Conservation (phyloP, 2,329 filamentous ascomycete species). For the Colletotrichum ledebouriae region DNA sequence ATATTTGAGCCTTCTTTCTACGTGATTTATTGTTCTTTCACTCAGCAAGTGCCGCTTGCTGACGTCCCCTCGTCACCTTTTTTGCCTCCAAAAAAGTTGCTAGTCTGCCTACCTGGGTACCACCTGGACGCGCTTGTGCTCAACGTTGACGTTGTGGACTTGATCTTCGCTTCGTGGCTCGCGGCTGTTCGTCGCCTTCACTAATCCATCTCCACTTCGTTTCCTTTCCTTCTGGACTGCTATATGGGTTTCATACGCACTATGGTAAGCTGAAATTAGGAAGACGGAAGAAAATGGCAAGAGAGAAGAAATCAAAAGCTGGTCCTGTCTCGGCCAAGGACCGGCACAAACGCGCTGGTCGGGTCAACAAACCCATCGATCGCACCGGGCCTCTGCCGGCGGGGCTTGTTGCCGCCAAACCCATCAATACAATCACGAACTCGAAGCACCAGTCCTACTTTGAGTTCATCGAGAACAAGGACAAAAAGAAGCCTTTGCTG, state of each 20-base stretch:
- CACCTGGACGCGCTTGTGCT: constrained; percentile 17
- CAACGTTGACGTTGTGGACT: constrained; percentile 32
- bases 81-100: constrained; percentile 6
- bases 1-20: constrained; percentile 32
- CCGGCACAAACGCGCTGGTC: constrained; percentile 35
- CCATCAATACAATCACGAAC: constrained; percentile 53
- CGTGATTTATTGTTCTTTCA: constrained; percentile 26
- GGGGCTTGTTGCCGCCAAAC: constrained; percentile 54
- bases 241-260: constrained; percentile 16
- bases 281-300: constrained; percentile 40
- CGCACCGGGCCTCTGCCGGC: constrained; percentile 51
- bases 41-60: constrained; percentile 36
- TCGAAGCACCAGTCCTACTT: constrained; percentile 73
- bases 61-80: constrained; percentile 28
- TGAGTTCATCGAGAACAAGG: constrained; percentile 74
- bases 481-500: constrained; percentile 75
- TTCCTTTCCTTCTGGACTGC: constrained; percentile 13
- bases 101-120: not conserved
- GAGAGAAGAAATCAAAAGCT: constrained; percentile 41
- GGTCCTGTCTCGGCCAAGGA: constrained; percentile 42
- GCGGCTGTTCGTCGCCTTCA: constrained; percentile 5
- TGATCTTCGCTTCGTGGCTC: constrained; percentile 22
- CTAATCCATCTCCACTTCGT: constrained; percentile 27
- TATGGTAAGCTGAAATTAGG: constrained; percentile 41
- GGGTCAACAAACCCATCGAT: constrained; percentile 44